phyloP scores from a whole-genome alignment of 2,329 filamentous ascomycete genomes.

The Microascus cirrosus region DNA sequence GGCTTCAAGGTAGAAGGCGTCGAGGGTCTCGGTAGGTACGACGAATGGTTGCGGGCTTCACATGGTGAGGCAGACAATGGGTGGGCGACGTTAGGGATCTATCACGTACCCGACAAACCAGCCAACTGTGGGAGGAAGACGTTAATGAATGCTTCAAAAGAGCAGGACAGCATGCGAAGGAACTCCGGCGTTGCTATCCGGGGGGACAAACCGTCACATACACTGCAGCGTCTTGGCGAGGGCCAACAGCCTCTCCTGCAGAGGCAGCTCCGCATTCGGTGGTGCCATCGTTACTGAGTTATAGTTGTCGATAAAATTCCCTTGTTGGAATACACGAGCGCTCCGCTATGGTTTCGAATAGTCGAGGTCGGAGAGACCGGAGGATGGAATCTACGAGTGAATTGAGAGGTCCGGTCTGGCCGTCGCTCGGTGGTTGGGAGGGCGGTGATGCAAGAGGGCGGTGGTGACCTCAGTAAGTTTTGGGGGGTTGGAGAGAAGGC shows the following conservation, averaged over 20 bases:
- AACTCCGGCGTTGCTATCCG: neutral
- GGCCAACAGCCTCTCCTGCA: slow-evolving; percentile 62
- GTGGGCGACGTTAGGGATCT: neutral
- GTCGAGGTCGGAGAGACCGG: too few species aligned
- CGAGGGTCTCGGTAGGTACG: neutral
- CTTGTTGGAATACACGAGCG: neutral
- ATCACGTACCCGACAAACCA: slow-evolving; percentile 71
- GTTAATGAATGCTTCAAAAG: neutral
- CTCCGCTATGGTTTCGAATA: too few species aligned
- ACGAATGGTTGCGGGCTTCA: neutral
- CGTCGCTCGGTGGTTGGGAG: neutral
- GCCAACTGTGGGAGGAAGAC: slow-evolving; percentile 38
- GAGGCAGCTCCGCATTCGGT: slow-evolving; percentile 56
- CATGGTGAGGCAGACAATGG: slow-evolving; percentile 1
- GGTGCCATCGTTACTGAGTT: slow-evolving; percentile 17
- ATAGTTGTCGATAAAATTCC: neutral
- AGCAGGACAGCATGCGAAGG: neutral
- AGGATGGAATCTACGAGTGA: too few species aligned
- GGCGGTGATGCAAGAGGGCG: neutral
- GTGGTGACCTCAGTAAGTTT: neutral
- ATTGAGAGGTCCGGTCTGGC: too few species aligned
- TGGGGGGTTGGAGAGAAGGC: neutral
- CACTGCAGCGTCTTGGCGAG: slow-evolving; percentile 90
- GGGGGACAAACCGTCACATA: slow-evolving; percentile 31
- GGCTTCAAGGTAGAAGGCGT: neutral